Base-by-base conservation (phyloP, 768 basidiomycete genomes). In the Leccinum rimulosum region DNA sequence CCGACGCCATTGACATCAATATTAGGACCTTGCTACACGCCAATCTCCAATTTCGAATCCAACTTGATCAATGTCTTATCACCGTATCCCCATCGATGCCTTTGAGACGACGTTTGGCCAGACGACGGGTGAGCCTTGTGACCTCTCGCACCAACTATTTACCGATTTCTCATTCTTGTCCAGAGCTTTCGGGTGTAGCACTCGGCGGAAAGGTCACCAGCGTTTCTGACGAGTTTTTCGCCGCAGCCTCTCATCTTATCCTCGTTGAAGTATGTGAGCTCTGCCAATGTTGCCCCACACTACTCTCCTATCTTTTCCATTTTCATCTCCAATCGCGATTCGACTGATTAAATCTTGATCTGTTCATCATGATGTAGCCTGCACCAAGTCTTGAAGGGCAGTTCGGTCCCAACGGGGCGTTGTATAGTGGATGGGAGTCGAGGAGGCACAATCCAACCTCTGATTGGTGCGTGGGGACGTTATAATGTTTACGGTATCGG, bases 201-300 rank as follows among this genome's bases (percentile, higher is more conserved):
- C 77, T 98, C 12, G 96, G 93, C 17, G 95, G 87, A 3, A 73
- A 80, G 58, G 77, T 98, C 64, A 69, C 88, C 33, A 79, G 82
- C 2, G 86, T 91, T 50, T 97, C 95, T 2, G 97, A 99, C 73
- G 94, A 99, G 63, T 99, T 98, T 80, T 99, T 99, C 68, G 94
- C 93, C 10, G 84, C 88, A 65, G 94, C 91, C 0, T 82, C 75
- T 62, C 86, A 96, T 75, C 78, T 99, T 27, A 80, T 99, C 55
- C 81, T 90, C 52, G 88, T 91, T 47, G 86, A 88, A 75, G 95
- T 93, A 61, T 25, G 25, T 25, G 3, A 66, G 82, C 43, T 19
- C 17, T 50, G 30, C 15, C 19, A 3, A 47, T 47, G 22, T 47
- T 22, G 19, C 12, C 22, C 45, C 45, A 11, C 19, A 25, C 38